Conservation (phyloP, 257 asterid genomes). For the Anisodus tanguticus region DNA sequence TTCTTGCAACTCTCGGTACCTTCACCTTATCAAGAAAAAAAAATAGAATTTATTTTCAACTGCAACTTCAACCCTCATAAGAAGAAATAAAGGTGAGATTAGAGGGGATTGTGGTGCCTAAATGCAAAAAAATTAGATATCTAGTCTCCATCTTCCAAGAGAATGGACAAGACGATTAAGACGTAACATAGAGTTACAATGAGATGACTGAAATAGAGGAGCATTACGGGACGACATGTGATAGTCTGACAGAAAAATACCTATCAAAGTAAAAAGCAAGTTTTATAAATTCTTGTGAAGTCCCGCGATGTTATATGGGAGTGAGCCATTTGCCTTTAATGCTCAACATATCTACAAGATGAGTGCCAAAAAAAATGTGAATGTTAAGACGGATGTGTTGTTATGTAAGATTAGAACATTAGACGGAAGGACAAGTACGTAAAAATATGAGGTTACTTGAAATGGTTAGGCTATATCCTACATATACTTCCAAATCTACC, state of each 20-base stretch:
- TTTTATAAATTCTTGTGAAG: not conserved
- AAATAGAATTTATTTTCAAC: not conserved
- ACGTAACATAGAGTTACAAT: no score
- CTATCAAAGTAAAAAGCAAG: not conserved
- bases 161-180: not conserved
- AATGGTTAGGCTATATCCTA: not conserved
- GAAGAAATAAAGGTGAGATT: slow-evolving; percentile 4
- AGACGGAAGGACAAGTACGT: not conserved
- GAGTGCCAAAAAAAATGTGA: not conserved
- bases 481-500: not conserved
- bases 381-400: not conserved
- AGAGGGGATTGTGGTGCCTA: not conserved
- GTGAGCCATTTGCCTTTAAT: not conserved
- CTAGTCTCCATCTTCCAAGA: not conserved
- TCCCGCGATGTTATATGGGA: not conserved
- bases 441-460: not conserved
- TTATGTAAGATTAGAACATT: not conserved
- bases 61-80: not conserved
- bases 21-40: no score
- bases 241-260: not conserved
- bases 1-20: no score
- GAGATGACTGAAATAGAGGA: not conserved
- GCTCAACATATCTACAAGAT: not conserved
- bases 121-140: not conserved
- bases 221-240: not conserved